These are phyloP conservation scores for Ascochyta rabiei DNA, from an alignment of 2,329 filamentous ascomycete genomes.

Conservation along the genomic window DNA sequence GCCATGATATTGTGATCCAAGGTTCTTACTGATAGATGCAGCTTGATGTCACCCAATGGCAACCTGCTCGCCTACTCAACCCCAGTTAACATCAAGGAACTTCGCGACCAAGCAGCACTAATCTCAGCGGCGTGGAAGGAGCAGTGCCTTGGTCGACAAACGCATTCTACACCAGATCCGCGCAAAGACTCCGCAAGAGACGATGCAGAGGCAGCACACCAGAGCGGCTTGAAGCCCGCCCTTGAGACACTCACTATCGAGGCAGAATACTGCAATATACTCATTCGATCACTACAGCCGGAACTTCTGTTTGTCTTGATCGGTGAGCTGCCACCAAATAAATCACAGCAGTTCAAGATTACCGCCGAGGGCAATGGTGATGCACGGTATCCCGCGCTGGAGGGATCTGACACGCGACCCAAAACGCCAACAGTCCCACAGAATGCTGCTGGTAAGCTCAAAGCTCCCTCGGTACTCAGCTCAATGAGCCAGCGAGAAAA, in stretches of 20 bases:
- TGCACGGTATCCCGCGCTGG: constrained; percentile 44
- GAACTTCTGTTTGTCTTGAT: constrained; percentile 56
- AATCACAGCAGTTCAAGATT: constrained; percentile 48
- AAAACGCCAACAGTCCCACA: constrained; percentile 11
- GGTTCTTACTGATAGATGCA: constrained; percentile 25
- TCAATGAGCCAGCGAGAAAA: constrained; percentile 46
- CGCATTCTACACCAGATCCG: constrained; percentile 16
- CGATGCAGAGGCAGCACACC: constrained; percentile 14
- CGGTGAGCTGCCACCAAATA: constrained; percentile 53
- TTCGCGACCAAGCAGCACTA: constrained; percentile 57
- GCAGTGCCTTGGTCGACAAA: constrained; percentile 35
- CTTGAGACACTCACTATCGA: constrained; percentile 56
- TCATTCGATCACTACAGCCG: constrained; percentile 54
- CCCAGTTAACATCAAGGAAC: constrained; percentile 55
- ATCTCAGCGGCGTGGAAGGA: constrained; percentile 59
- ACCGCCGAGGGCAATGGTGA: constrained; percentile 52
- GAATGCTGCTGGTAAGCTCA: constrained; percentile 19
- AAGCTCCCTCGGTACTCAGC: constrained; percentile 43
- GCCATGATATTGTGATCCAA: neutral
- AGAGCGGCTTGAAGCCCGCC: constrained; percentile 21
- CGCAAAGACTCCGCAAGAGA: constrained; percentile 17
- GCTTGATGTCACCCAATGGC: constrained; percentile 59
- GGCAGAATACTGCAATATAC: constrained; percentile 53
- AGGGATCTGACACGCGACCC: constrained; percentile 13
- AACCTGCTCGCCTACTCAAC: constrained; percentile 57